Base-by-base conservation (phyloP, 805 yeast genomes). In the Myxozyma vanderwaltii region DNA sequence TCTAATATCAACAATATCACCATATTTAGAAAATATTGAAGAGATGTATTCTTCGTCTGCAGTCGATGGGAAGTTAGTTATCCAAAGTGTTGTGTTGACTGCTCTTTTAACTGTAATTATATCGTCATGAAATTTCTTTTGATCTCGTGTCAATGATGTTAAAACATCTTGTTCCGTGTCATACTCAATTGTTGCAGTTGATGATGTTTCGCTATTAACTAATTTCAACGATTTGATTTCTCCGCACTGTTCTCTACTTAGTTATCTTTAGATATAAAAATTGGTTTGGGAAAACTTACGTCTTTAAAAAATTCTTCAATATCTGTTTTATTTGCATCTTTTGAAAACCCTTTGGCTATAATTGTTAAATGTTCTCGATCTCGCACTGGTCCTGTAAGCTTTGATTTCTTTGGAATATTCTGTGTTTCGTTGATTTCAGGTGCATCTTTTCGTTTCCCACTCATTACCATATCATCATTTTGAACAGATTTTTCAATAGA, bases 31-130 rank as follows among this genome's bases (percentile, higher is more conserved):
- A 67, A 88, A 84, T 10, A 81, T 21, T 0, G 67, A 61, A 15
- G 67, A 65, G 0, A 89, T 51, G 3, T 77, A 73, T 0, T 70
- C 71, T 24, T 75, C 74, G 0, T 77, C 75, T 58, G 70, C 80
- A 0, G 73, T 67, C 1, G 89, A 86, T 0, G 95, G 91, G 66
- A 81, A 88, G 67, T 89, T 89, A 0, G 91, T 81, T 1, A 85
- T 83, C 86, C 89, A 89, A 0, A 89, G 58, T 0, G 90, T 86
- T 38, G 81, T 75, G 13, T 79, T 75, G 21, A 73, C 68, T 1
- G 82, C 71, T 36, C 80, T 71, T 2, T 69, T 70, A 0, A 89
- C 86, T 2, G 66, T 50, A 0, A 89, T 73, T 39, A 75, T 54
- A 0, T 76, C 81, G 0, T 75, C 76, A 0, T 86, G 57, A 31